Conservation (phyloP, 371 early-diverging fungal species). For the Syncephalastrum sp. region DNA sequence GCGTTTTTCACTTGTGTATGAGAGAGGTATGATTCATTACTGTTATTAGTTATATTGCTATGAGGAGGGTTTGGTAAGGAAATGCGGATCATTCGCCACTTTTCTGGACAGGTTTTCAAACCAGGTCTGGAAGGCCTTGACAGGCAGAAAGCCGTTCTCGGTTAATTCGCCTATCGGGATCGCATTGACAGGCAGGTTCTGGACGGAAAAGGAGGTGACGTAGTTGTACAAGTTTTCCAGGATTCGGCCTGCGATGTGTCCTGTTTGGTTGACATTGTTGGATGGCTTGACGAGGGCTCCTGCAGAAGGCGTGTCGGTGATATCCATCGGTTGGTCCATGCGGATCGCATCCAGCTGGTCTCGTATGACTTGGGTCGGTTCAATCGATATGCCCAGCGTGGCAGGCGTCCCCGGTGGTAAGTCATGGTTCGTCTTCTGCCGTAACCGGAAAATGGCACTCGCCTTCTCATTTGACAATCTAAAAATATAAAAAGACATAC, state of each 20-base stretch:
- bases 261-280: slow-evolving; percentile 33
- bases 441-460: slow-evolving; percentile 77
- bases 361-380: slow-evolving; percentile 72
- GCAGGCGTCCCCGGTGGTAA: slow-evolving; percentile 49
- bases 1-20: background rate
- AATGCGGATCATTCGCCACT: slow-evolving; percentile 55
- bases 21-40: too few relatives aligned
- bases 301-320: background rate
- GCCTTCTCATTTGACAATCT: slow-evolving; percentile 87
- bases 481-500: background rate
- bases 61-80: slow-evolving; percentile 16
- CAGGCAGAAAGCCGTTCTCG: slow-evolving; percentile 54
- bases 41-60: slow-evolving; percentile 21
- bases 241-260: slow-evolving; percentile 38
- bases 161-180: slow-evolving; percentile 51
- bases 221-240: slow-evolving; percentile 77
- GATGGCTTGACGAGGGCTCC: slow-evolving; percentile 25
- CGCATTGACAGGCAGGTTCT: slow-evolving; percentile 59
- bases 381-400: slow-evolving; percentile 88
- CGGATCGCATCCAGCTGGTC: slow-evolving; percentile 38
- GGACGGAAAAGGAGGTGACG: slow-evolving; percentile 72
- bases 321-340: slow-evolving; percentile 10
- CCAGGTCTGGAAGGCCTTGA: slow-evolving; percentile 89
- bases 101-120: slow-evolving; percentile 66
- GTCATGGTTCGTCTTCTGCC: slow-evolving; percentile 16